Conservation (phyloP, 176 grass and related monocot genomes). For the Olyra latifolia region DNA sequence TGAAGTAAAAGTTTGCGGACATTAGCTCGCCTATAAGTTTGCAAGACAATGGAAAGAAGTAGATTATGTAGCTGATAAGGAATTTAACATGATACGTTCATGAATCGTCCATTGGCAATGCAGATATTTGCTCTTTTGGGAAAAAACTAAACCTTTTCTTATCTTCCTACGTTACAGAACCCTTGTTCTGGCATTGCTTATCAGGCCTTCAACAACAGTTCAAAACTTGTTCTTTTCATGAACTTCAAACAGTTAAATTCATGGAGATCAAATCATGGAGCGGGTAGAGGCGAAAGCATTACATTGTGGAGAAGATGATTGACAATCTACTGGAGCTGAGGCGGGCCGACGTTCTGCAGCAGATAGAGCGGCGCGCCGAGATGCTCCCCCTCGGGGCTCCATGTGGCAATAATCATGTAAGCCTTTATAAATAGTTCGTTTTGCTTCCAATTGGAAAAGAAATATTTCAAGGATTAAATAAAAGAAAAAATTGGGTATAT, state of each 20-base stretch:
- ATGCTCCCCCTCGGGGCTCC: constrained; percentile 74
- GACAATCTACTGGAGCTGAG: constrained; percentile 92
- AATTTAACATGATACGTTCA: neutral
- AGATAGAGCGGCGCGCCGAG: constrained; percentile 76
- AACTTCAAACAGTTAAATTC: too few relatives aligned
- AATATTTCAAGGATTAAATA: too few relatives aligned
- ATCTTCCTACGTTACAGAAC: neutral
- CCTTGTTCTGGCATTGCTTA: neutral
- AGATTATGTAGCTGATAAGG: neutral
- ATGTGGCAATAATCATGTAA: too few relatives aligned
- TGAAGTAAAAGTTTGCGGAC: constrained; percentile 17
- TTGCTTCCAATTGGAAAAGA: too few relatives aligned
- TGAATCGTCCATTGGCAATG: neutral
- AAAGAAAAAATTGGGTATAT: too few relatives aligned
- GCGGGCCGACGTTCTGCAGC: constrained; percentile 72
- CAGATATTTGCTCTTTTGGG: neutral
- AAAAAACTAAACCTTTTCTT: neutral
- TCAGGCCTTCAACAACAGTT: neutral
- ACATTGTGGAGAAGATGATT: constrained; percentile 92
- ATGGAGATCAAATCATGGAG: neutral
- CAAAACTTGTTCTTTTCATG: neutral
- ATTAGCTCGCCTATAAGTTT: neutral
- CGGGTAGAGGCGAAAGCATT: neutral
- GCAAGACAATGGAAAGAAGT: neutral
- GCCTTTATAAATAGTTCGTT: too few relatives aligned